Evolutionary conservation across 768 basidiomycete genomes (phyloP), one percentile per base, ranked within the genome.

Genomic region (Candolleomyces efflorescens): DNA sequence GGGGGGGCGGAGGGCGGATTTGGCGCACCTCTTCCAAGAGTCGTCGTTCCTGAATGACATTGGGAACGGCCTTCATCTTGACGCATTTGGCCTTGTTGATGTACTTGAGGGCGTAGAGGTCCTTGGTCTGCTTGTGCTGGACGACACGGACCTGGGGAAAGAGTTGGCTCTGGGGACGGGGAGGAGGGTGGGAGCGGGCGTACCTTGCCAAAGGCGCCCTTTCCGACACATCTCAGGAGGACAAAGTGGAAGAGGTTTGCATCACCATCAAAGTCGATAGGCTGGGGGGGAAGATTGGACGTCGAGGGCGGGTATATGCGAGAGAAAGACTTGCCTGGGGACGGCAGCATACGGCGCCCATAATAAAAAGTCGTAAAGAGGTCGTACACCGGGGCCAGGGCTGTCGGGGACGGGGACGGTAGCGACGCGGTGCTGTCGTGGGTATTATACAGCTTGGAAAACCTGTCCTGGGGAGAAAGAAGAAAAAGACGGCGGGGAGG

Each of bases 161-260:
- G 44, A 51, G 46, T 24, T 45, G 54, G 20, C 55, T 24, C 32
- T 54, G 51, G 63, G n/a, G n/a, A 38, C 68, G 7, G 22, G 61
- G 66, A 55, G 53, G 43, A 55, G 22, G 27, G 51, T 44, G 27
- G 56, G 26, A 45, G 56, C 17, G 3, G 52, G 68, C 73, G 54
- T 36, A 94, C 96, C 86, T 99, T 98, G 69, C 96, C 96, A 72
- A 99, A 98, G 1, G 96, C 96, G 52, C 96, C 96, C 72, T 98
- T 98, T 20, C 96, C 96, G n/a, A 99, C 95, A 63, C 93, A 95
- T 65, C 96, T 81, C 18, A 98, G 73, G 41, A 99, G 87, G 61
- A 92, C 82, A 69, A 99, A 99, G 69, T 99, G 97, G 72, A 97
- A 99, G 57, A 99, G 86, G 69, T 93, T 96, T 69, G 94, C 89